phyloP scores from a whole-genome alignment of 768 basidiomycete genomes.

The Coprinellus micaceus region DNA sequence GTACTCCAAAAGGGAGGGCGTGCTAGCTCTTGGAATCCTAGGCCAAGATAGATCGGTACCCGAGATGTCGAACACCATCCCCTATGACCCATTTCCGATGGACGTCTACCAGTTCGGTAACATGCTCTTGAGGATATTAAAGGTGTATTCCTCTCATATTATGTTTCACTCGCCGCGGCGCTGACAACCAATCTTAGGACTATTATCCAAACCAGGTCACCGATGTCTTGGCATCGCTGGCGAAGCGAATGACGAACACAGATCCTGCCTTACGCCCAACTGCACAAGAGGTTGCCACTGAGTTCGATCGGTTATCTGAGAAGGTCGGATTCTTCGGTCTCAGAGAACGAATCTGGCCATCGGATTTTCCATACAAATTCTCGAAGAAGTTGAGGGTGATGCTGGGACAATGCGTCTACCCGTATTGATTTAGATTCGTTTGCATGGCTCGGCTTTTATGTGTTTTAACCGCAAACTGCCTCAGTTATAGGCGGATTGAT shows the following conservation, averaged over 20 bases:
- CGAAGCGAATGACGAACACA: not conserved
- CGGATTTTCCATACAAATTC: not conserved
- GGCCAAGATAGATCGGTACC: slow-evolving; percentile 23
- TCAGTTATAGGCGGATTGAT: too few species aligned
- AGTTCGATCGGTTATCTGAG: not conserved
- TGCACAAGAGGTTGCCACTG: not conserved
- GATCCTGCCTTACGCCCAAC: not conserved
- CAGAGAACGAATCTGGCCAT: not conserved
- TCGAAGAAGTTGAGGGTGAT: too few species aligned
- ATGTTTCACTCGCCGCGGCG: not conserved
- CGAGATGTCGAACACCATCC: slow-evolving; percentile 18
- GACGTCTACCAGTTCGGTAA: slow-evolving; percentile 27
- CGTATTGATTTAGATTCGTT: too few species aligned
- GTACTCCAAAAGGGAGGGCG: not conserved
- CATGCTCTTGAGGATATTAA: slow-evolving; percentile 4
- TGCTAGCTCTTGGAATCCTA: slow-evolving; percentile 6
- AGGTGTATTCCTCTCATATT: not conserved
- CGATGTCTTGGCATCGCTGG: not conserved
- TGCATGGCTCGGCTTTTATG: too few species aligned
- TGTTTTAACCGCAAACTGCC: too few species aligned
- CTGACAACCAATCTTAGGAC: not conserved
- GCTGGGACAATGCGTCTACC: too few species aligned
- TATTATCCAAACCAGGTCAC: not conserved
- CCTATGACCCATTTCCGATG: slow-evolving; percentile 28
- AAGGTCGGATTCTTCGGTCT: not conserved